Conservation (phyloP, 1,284 basidiomycete genomes). For the Anthracocystis walkeri region DNA sequence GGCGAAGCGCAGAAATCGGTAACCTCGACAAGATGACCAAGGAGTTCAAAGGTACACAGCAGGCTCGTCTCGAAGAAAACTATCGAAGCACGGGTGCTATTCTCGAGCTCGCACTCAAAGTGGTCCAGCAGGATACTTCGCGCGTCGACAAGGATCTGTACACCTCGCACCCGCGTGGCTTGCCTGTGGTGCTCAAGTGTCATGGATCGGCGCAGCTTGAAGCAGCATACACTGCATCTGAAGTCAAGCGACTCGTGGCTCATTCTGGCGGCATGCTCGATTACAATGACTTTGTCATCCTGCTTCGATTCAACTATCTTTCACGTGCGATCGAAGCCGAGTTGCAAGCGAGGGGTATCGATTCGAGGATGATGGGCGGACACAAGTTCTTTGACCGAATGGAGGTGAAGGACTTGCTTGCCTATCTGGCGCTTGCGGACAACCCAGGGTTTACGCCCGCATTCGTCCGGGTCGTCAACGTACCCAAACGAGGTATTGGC, state of each 20-base stretch:
- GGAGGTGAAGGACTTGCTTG: slow-evolving; percentile 85
- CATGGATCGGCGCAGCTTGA: slow-evolving; percentile 52
- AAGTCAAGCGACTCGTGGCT: slow-evolving; percentile 83
- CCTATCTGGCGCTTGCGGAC: slow-evolving; percentile 79
- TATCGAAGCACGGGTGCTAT: slow-evolving; percentile 87
- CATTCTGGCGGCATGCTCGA: slow-evolving; percentile 78
- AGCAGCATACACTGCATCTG: slow-evolving; percentile 75
- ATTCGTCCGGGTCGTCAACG: slow-evolving; percentile 81
- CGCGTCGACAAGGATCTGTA: slow-evolving; percentile 82
- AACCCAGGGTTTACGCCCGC: slow-evolving; percentile 80
- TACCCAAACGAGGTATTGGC: slow-evolving; percentile 82
- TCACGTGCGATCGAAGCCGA: slow-evolving; percentile 83
- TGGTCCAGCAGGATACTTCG: slow-evolving; percentile 81
- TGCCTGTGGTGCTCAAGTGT: slow-evolving; percentile 71
- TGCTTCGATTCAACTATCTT: slow-evolving; percentile 80
- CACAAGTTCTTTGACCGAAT: slow-evolving; percentile 86
- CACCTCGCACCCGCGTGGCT: slow-evolving; percentile 77
- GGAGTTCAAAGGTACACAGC: slow-evolving; percentile 69
- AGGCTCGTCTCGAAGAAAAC: slow-evolving; percentile 86
- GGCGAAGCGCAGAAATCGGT: slow-evolving; percentile 78
- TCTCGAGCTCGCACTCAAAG: slow-evolving; percentile 79
- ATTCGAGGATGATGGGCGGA: slow-evolving; percentile 81
- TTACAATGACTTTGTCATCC: slow-evolving; percentile 73
- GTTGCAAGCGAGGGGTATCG: slow-evolving; percentile 82
- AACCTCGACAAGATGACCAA: slow-evolving; percentile 62